Percentiles rank a stretch among this genome's conserved stretches.
Evolutionary conservation across 305 asterid genomes (phyloP).

Genomic region (Rubia peregrina): DNA sequence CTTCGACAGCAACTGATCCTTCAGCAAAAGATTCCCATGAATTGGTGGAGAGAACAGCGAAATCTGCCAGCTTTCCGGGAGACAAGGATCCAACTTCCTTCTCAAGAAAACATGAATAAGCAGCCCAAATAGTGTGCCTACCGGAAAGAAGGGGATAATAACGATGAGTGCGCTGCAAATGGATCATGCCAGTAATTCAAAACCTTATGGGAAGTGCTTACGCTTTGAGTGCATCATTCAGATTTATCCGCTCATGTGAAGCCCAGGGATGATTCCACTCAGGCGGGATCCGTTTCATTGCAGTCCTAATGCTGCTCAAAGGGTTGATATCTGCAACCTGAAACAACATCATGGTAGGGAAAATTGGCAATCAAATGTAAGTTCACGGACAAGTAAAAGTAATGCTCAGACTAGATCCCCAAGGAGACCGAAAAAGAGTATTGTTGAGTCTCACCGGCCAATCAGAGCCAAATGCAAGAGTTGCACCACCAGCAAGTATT

Average conservation of each 20-base stretch:
- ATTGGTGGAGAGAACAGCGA: slow-evolving; percentile 57
- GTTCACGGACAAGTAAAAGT: background rate
- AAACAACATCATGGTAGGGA: slow-evolving; percentile 12
- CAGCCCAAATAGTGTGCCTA: slow-evolving; percentile 84
- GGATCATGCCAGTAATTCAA: background rate
- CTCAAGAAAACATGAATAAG: slow-evolving; percentile 81
- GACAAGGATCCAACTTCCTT: slow-evolving; percentile 76
- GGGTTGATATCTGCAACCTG: slow-evolving; percentile 89
- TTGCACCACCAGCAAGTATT: slow-evolving; percentile 51
- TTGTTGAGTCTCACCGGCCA: slow-evolving; percentile 66
- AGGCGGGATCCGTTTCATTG: slow-evolving; percentile 70
- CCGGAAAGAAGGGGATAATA: background rate
- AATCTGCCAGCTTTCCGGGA: slow-evolving; percentile 84
- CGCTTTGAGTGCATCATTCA: slow-evolving; percentile 71
- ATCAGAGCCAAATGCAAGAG: slow-evolving; percentile 88
- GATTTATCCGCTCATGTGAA: slow-evolving; percentile 56
- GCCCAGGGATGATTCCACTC: slow-evolving; percentile 75
- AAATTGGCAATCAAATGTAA: background rate
- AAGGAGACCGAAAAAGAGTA: background rate
- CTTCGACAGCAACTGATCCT: slow-evolving; percentile 50
- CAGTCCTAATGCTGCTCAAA: slow-evolving; percentile 64
- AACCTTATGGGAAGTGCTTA: slow-evolving; percentile 23
- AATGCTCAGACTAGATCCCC: background rate
- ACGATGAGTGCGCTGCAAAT: background rate
- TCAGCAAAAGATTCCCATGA: slow-evolving; percentile 59